These are phyloP conservation scores for Volvariella surrecta DNA, from an alignment of 1,284 basidiomycete genomes.

Conservation along the genomic window DNA sequence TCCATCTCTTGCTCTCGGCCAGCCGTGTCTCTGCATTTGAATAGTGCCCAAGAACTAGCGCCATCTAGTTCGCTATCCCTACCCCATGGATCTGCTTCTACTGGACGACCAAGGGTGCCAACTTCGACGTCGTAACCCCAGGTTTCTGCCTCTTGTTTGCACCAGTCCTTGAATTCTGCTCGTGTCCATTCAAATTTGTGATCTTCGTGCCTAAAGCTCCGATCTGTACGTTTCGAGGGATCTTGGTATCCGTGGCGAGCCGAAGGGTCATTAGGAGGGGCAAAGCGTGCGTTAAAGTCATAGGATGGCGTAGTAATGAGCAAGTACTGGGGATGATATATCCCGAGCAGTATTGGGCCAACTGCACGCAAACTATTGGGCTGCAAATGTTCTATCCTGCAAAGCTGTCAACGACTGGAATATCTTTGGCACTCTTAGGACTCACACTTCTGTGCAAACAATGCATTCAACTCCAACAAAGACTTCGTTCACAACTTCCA, in stretches of 20 bases:
- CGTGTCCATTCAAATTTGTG: slow-evolving; percentile 93
- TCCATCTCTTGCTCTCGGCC: slow-evolving; percentile 22
- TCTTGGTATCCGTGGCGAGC: slow-evolving; percentile 59
- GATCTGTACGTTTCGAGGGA: slow-evolving; percentile 65
- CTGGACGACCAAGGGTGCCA: slow-evolving; percentile 45
- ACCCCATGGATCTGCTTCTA: slow-evolving; percentile 59
- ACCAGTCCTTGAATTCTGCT: slow-evolving; percentile 76
- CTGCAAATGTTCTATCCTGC: slow-evolving; percentile 83
- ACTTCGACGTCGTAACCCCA: slow-evolving; percentile 71
- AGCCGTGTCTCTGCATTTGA: slow-evolving; percentile 34
- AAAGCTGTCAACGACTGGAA: slow-evolving; percentile 7
- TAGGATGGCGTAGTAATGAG: slow-evolving; percentile 89
- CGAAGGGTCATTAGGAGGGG: slow-evolving; percentile 40
- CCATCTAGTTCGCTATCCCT: slow-evolving; percentile 54
- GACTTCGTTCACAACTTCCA: slow-evolving; percentile 68
- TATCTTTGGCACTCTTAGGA: slow-evolving; percentile 11
- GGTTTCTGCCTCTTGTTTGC: slow-evolving; percentile 44
- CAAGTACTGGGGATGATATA: slow-evolving; percentile 74
- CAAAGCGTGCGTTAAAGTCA: slow-evolving; percentile 84
- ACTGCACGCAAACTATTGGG: slow-evolving; percentile 67
- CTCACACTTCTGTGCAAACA: slow-evolving; percentile 81
- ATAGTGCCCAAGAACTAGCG: slow-evolving; percentile 70
- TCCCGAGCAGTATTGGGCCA: slow-evolving; percentile 73
- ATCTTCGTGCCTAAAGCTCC: slow-evolving; percentile 74
- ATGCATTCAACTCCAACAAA: slow-evolving; percentile 79